Evolutionary conservation across 345 rosid species (phyloP).

Genomic region (Passiflora organensis): DNA sequence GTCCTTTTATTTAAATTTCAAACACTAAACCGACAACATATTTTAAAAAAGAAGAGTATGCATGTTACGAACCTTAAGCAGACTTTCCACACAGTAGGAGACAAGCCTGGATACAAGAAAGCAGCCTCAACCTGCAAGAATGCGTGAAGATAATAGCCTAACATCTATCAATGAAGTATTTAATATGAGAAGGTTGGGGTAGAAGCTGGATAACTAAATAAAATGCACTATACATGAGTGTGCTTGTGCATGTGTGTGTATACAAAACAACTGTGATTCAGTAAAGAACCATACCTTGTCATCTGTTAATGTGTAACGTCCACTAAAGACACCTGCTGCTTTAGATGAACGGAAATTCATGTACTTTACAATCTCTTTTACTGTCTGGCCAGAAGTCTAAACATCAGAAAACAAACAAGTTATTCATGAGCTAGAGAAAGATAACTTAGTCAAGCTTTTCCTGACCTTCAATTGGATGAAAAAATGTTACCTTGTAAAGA

Average conservation of each 20-base stretch:
- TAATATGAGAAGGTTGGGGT: not conserved
- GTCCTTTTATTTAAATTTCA: no score
- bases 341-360: constrained; percentile 77
- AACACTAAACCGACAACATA: no score
- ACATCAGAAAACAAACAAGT: constrained; percentile 11
- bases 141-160: not conserved
- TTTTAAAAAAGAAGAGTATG: no score
- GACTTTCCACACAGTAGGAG: constrained; percentile 74
- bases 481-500: constrained; percentile 70
- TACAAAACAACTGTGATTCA: not conserved
- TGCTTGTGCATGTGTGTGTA: no score
- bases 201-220: not conserved
- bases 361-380: constrained; percentile 77
- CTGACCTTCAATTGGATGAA: constrained; percentile 5
- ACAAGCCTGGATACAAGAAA: constrained; percentile 68
- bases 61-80: constrained; percentile 49
- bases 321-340: constrained; percentile 60
- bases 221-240: no score
- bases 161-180: not conserved
- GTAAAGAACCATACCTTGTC: constrained; percentile 51
- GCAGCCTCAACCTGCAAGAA: constrained; percentile 82
- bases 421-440: constrained; percentile 14
- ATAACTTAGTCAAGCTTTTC: not conserved
- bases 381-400: constrained; percentile 80
- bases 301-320: constrained; percentile 67